phyloP scores from a whole-genome alignment of 1,139 yeast genomes.

The Candida frijolesensis region DNA sequence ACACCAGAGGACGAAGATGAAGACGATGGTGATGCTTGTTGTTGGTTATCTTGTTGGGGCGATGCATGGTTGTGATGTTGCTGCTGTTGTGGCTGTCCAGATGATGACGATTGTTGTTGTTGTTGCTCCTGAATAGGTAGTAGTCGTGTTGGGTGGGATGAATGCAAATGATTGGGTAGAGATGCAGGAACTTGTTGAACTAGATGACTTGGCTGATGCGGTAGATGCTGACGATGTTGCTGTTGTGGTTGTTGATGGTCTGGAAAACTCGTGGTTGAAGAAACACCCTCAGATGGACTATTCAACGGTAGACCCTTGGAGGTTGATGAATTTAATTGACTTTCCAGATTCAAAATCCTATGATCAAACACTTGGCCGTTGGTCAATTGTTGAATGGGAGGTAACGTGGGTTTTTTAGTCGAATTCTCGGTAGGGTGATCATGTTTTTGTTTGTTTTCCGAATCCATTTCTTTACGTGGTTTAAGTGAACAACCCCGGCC shows the following conservation, averaged over 20 bases:
- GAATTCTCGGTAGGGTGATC: conserved; percentile 1
- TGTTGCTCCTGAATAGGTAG: conserved; percentile 1
- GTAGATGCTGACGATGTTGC: neutral
- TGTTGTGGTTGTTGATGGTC: neutral
- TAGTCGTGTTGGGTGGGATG: neutral
- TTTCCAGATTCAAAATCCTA: neutral
- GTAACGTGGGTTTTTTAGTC: conserved; percentile 7
- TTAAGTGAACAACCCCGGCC: no score
- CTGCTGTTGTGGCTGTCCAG: neutral
- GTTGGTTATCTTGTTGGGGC: neutral
- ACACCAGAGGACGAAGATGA: neutral
- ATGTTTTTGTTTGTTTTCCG: neutral
- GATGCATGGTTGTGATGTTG: neutral
- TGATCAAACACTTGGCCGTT: conserved; percentile 4
- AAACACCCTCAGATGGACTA: neutral
- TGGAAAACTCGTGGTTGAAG: neutral
- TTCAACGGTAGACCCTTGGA: neutral
- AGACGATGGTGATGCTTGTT: neutral
- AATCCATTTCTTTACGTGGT: neutral
- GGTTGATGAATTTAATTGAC: neutral
- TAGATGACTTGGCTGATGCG: neutral
- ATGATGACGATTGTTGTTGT: neutral
- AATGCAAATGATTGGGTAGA: neutral
- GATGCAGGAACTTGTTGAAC: neutral
- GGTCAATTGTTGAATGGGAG: conserved; percentile 10